phyloP scores from a whole-genome alignment of 495 filamentous ascomycete species.

The Penicillium odoratum region DNA sequence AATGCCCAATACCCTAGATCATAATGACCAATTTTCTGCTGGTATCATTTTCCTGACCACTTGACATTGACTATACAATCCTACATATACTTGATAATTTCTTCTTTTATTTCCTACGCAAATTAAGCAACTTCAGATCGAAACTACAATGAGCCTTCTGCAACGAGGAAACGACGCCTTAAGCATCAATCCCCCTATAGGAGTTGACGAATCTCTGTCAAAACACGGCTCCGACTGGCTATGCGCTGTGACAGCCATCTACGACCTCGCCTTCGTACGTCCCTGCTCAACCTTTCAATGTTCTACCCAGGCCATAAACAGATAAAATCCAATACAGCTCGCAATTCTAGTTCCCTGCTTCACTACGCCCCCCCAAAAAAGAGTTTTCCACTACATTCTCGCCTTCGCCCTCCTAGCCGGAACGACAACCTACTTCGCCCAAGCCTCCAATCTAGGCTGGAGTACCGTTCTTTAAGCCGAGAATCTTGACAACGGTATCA shows the following conservation, averaged over 20 bases:
- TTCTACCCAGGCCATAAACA: background rate
- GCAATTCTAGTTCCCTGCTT: slow-evolving; percentile 48
- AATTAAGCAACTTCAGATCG: background rate
- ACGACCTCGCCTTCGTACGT: background rate
- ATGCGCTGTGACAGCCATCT: slow-evolving; percentile 51
- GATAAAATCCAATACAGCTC: slow-evolving; percentile 27
- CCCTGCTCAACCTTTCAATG: background rate
- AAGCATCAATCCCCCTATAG: slow-evolving; percentile 42
- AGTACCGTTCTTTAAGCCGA: slow-evolving; percentile 52
- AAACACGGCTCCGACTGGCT: slow-evolving; percentile 59
- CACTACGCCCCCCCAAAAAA: slow-evolving; percentile 45
- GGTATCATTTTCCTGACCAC: no score
- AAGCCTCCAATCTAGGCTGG: slow-evolving; percentile 68
- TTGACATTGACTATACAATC: no score
- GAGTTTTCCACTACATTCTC: slow-evolving; percentile 71
- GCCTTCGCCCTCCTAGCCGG: slow-evolving; percentile 60
- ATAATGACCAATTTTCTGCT: no score
- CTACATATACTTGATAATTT: background rate
- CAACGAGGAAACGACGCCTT: slow-evolving; percentile 50
- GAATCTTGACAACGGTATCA: slow-evolving; percentile 40
- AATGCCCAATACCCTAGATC: no score
- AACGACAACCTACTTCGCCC: slow-evolving; percentile 66
- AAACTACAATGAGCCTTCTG: slow-evolving; percentile 25
- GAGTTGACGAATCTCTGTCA: slow-evolving; percentile 59
- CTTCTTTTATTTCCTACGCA: background rate